Base-by-base conservation (phyloP, 1,284 basidiomycete species). In the Trametes hirsuta region DNA sequence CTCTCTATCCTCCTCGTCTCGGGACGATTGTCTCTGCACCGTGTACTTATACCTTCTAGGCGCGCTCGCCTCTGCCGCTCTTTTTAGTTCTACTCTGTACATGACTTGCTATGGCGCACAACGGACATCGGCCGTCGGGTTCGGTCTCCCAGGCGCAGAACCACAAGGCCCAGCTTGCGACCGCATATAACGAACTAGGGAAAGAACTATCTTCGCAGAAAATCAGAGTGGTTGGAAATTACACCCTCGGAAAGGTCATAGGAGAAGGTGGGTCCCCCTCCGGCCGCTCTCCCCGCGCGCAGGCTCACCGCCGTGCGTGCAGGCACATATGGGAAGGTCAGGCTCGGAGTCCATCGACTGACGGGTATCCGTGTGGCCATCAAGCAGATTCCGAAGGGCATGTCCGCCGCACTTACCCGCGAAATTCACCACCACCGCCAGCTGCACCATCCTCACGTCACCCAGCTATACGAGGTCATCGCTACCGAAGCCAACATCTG, bases 361-460 rank as follows among this genome's bases (percentile, higher is more conserved):
- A 95, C 95, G 1, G 90, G 90, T 3, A 88, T 88, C 48, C 86
- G 93, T 57, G 94, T 98, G 64, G 97, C 97, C 53, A 92, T 99
- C 78, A 99, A 99, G 78, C 96, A 98, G 76, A 95, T 99, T 63
- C 95, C 97, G 39, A 98, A 98, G 76, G 86, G 87, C 58, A 87
- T 94, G 79, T 94, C 94, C 50, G 82, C 94, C 25, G 85, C 93
- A 47, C 84, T 99, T 50, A 99, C 96, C 12, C 86, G 97, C 64
- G 97, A 99, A 77, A 97, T 99, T 59, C 97, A 99, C 72, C 97
- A 99, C 71, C 97, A 99, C 77, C 91, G 97, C 35, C 89, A 95
- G 49, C 84, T 99, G 8, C 97, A 98, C 72, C 97, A 99, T 71
- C 94, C 94, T 0, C 87, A 98, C 72, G 87, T 98, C 70, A 92